phyloP scores from a whole-genome alignment of 768 basidiomycete genomes.

The Tylopilus felleus region DNA sequence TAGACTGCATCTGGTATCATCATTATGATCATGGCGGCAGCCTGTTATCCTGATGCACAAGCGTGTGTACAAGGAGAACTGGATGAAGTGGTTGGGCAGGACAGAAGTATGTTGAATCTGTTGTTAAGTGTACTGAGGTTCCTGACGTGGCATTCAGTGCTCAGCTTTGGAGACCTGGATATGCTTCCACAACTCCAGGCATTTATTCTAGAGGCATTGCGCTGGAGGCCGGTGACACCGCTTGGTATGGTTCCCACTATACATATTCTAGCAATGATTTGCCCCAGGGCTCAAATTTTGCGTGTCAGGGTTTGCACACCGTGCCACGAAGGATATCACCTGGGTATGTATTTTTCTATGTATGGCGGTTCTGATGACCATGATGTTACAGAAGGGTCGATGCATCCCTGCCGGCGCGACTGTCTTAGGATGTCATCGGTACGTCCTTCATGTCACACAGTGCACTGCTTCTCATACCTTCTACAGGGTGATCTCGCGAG shows the following conservation, averaged over 20 bases:
- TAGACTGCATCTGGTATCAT: constrained; percentile 50
- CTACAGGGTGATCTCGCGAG: constrained; percentile 13
- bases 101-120: constrained; percentile 10
- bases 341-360: constrained; percentile 40
- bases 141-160: constrained; percentile 20
- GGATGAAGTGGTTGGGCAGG: constrained; percentile 45
- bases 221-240: constrained; percentile 33
- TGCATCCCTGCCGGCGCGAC: constrained; percentile 13
- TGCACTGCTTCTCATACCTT: background rate
- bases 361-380: background rate
- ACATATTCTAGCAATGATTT: no score
- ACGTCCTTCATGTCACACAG: background rate
- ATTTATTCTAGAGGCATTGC: constrained; percentile 33
- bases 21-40: constrained; percentile 46
- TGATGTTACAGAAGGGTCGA: constrained; percentile 1
- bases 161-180: constrained; percentile 33
- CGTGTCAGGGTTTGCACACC: constrained; percentile 48
- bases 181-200: constrained; percentile 33
- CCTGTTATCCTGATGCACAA: constrained; percentile 48
- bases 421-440: constrained; percentile 14
- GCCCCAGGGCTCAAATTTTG: background rate
- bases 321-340: constrained; percentile 57
- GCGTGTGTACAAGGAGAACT: constrained; percentile 47
- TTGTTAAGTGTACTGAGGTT: background rate
- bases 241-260: constrained; percentile 23